Base-by-base conservation (phyloP, 176 grass and related monocot genomes). In the Phoenix dactylifera region DNA sequence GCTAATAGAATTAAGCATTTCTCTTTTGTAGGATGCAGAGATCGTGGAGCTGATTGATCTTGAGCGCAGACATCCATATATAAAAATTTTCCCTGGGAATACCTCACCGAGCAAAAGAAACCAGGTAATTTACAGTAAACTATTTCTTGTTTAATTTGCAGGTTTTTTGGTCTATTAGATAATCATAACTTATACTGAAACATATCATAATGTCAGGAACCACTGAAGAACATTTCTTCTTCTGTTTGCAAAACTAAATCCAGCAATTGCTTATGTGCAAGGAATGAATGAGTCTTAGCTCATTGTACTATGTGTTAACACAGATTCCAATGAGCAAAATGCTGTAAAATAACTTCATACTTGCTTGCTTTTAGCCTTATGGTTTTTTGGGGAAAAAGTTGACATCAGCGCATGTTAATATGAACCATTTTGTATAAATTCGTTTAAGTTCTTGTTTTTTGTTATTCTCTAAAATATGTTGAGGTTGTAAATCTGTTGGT, bases 281-380 rank as follows among this genome's bases (percentile, higher is more conserved):
- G 87, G 92, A 65, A 88, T 97, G 92, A 97, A 97, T 73, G 92
- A 97, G 72, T 97, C 63, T 82, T 97, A 72, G 87, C 92, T 58
- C 92, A 66, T 66, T 97, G 22, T 88, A 79, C 75, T 97, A 75
- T 72, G 72, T 97, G 35, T 85, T 91, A 74, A 72, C 72, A 80
- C 66, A 54, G 76, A 90, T 51, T 66, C 72, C 55, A 74, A 77
- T 24, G 52, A 74, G 70, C 59, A 72, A 57, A 80, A 66, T 70
- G 65, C 78, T 57, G 92, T 97, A 84, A 76, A 79, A 53, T 73
- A 67, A n/a, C 71, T 61, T 65, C 54, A 16, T 18, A 10, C 16
- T 57, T 62, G 58, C 48, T 72, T 54, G 35, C 25, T 54, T 54
- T 54, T 15, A n/a, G 52, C 52, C 18, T 54, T 16, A 53, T n/a